Evolutionary conservation across 192 early-diverging fungal genomes (phyloP), one percentile per base, ranked within the genome.

Genomic region (Coemansia sp.): DNA sequence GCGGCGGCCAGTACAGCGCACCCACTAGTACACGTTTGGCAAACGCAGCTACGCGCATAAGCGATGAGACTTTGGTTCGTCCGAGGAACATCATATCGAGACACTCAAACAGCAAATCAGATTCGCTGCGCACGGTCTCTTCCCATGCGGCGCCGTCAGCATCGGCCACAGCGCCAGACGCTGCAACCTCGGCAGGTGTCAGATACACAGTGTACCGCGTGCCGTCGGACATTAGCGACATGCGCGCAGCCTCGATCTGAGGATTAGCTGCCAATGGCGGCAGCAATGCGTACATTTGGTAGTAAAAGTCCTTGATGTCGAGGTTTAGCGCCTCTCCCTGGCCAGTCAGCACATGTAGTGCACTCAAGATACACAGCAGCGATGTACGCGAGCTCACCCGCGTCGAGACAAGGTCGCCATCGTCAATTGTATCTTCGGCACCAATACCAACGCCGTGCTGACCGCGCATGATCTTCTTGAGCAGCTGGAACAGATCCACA

Each of bases 281-380:
- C 20, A 98, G 60, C 26, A 92, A 81, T 12, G 79, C 82, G 79
- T 97, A 98, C 60, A 97, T 82, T 57, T 90, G 84, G 42, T 74
- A 84, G 81, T 93, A 93, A 63, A 98, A 98, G 44, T 94, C 94
- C 70, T 89, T 87, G 25, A 97, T 70, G 66, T 98, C 97, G 44
- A 96, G 85, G 67, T 93, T 95, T 17, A 98, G 75, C 4, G 90
- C 90, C 73, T 96, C 93, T 21, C 94, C 90, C 76, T 98, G 96
- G 14, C 93, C 93, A 5, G 86, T 88, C 48, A 97, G 83, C 31
- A 98, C 72, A 60, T 93, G 87, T 73, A 94, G 88, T 4, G 95
- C 93, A 0, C 93, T 92, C 36, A 95, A 85, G 25, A 95, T 88
- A 63, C 94, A 95, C 42, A 97, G 89, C 50, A 97, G 74, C 34